Base-by-base conservation (phyloP, 2,329 filamentous ascomycete genomes). In the Cytospora paraplurivora region DNA sequence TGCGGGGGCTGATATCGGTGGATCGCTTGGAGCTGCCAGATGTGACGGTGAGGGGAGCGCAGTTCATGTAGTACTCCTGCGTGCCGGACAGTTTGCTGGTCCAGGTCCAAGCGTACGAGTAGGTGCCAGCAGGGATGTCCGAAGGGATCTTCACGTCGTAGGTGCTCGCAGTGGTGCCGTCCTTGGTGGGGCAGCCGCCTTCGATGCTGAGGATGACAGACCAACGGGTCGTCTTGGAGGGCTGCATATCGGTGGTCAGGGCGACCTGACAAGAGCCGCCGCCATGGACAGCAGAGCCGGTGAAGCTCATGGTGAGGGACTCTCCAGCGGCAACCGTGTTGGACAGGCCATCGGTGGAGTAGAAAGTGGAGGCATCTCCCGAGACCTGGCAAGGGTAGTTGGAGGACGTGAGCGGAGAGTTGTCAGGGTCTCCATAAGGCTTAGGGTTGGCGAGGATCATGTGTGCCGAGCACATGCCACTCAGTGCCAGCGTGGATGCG, bases 11-110 rank as follows among this genome's bases (percentile, higher is more conserved):
- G 17, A 66, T 60, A 62, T 66, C 61, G 51, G 56, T 50, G 34
- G 63, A 62, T 3, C 63, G 60, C 49, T 66, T 66, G 49, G 64
- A 63, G 27, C 57, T 41, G 34, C 68, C 66, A 12, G 54, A 50
- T 62, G 62, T 76, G 73, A 93, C 87, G 67, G 83, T 85, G 70
- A 93, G 83, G 57, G 85, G 81, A 7, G 91, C 90, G 72, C 91
- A 95, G 77, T 92, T 92, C 88, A 92, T 92, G 82, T 95, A 95
- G 84, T 90, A 91, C 75, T 94, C 91, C 53, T 90, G 84, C 77
- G 93, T 93, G 37, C 91, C 90, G 15, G 61, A 57, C 49, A 89
- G 76, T 68, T 87, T 79, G 79, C 92, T 92, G 78, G 91, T 89
- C 88, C 88, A 91, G 37, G 86, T 87, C 91, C 91, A 94, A 49